These are phyloP conservation scores for Neoscytalidium dimidiatum DNA, from an alignment of 2,329 filamentous ascomycete genomes.

Conservation along the genomic window DNA sequence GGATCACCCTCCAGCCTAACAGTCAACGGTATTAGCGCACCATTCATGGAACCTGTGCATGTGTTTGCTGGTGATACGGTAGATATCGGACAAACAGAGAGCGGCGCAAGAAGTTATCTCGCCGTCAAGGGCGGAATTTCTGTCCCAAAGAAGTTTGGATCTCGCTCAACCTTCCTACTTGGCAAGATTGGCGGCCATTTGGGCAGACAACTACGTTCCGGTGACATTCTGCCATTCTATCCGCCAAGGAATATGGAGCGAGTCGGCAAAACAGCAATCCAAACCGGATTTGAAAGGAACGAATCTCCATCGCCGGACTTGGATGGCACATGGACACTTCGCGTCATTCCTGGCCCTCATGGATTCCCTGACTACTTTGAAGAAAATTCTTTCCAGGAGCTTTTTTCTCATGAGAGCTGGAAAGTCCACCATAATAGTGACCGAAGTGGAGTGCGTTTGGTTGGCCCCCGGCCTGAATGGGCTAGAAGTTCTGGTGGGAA, in stretches of 20 bases:
- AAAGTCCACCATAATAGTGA: neutral
- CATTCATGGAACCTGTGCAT: neutral
- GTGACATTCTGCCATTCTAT: neutral
- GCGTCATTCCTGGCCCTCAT: neutral
- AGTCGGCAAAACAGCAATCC: too few relatives aligned
- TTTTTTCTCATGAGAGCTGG: neutral
- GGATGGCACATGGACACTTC: neutral
- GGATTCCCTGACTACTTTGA: neutral
- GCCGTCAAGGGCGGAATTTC: neutral
- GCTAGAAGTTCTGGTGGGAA: neutral
- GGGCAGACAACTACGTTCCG: neutral
- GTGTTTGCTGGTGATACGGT: neutral
- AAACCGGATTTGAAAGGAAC: too few relatives aligned
- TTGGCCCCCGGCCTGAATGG: neutral
- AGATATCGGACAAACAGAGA: neutral
- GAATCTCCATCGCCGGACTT: neutral
- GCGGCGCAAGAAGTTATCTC: neutral
- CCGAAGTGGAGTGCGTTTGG: neutral
- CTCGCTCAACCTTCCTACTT: neutral
- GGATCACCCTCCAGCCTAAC: neutral
- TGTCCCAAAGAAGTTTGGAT: neutral
- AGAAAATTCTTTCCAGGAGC: neutral
- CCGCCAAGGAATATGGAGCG: neutral
- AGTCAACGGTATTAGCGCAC: neutral
- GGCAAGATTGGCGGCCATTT: neutral